Evolutionary conservation across 345 rosid genomes (phyloP).

Genomic region (Acer yangbiense): DNA sequence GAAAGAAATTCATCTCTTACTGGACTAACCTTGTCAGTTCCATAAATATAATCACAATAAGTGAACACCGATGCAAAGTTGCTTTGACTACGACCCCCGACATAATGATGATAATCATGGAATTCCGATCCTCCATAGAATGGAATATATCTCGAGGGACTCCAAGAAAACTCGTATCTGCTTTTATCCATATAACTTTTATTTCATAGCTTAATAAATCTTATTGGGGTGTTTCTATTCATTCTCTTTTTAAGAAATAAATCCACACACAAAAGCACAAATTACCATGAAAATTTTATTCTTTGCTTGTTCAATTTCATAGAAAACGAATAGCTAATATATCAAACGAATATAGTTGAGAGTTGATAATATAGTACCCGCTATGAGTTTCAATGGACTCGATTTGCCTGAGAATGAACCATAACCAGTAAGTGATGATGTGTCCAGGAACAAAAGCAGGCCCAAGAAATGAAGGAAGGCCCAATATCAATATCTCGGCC

Average conservation of each 20-base stretch:
- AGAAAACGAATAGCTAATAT: too few relatives aligned
- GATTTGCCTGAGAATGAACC: conserved; percentile 83
- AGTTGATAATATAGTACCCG: conserved; percentile 43
- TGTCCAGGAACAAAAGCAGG: conserved; percentile 93
- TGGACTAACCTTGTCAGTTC: conserved; percentile 76
- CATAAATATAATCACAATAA: conserved; percentile 86
- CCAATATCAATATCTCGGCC: conserved; percentile 78
- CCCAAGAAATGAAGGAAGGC: conserved; percentile 82
- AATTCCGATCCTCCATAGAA: too few relatives aligned
- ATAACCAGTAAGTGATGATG: conserved; percentile 77
- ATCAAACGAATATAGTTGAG: too few relatives aligned
- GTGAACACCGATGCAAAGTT: conserved; percentile 93
- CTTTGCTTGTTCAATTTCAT: too few relatives aligned
- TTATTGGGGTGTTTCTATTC: too few relatives aligned
- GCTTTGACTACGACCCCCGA: conserved; percentile 93
- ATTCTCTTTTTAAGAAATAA: too few relatives aligned
- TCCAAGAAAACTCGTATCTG: too few relatives aligned
- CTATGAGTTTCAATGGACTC: conserved; percentile 92
- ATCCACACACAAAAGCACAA: too few relatives aligned
- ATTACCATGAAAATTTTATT: too few relatives aligned
- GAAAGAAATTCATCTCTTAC: background rate
- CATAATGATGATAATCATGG: conserved; percentile 79
- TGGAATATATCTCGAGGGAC: too few relatives aligned
- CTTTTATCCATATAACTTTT: too few relatives aligned
- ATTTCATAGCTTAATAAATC: too few relatives aligned